Evolutionary conservation across 139 green algal genomes (phyloP).

Genomic region (Chlamydomonas applanata): DNA sequence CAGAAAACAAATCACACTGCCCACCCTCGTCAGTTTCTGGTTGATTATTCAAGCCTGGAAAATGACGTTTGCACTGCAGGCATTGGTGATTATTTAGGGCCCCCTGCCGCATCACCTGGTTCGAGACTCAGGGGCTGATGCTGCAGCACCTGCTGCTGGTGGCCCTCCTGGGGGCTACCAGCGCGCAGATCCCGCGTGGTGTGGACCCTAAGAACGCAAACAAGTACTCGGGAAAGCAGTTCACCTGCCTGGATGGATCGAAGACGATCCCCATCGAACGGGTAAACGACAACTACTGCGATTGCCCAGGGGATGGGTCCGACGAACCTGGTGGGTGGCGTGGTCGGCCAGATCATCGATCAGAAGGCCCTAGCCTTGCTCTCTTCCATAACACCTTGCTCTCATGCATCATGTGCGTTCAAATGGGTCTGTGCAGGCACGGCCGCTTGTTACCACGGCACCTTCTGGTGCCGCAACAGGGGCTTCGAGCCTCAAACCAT

Average conservation of each 20-base stretch:
- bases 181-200: slow-evolving; percentile 15
- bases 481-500: slow-evolving; percentile 64
- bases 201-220: slow-evolving; percentile 23
- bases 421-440: slow-evolving; percentile 61
- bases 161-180: background rate
- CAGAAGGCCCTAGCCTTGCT: too few relatives aligned
- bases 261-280: slow-evolving; percentile 49
- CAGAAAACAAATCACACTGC: too few relatives aligned
- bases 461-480: slow-evolving; percentile 87
- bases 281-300: slow-evolving; percentile 95
- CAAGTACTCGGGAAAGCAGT: slow-evolving; percentile 40
- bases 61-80: too few relatives aligned
- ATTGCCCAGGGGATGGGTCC: slow-evolving; percentile 85
- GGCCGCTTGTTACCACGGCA: slow-evolving; percentile 74
- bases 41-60: too few relatives aligned
- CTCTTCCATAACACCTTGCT: too few relatives aligned
- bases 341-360: background rate
- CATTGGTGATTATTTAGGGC: too few relatives aligned
- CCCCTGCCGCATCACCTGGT: too few relatives aligned
- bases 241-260: slow-evolving; percentile 68
- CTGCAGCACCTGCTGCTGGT: background rate
- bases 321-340: slow-evolving; percentile 83
- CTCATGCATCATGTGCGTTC: background rate
- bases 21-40: too few relatives aligned
- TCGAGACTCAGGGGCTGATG: background rate